Percentiles rank a stretch among this genome's conserved stretches.
Conservation (phyloP, 495 filamentous ascomycete species). For the Neurospora terricola region DNA sequence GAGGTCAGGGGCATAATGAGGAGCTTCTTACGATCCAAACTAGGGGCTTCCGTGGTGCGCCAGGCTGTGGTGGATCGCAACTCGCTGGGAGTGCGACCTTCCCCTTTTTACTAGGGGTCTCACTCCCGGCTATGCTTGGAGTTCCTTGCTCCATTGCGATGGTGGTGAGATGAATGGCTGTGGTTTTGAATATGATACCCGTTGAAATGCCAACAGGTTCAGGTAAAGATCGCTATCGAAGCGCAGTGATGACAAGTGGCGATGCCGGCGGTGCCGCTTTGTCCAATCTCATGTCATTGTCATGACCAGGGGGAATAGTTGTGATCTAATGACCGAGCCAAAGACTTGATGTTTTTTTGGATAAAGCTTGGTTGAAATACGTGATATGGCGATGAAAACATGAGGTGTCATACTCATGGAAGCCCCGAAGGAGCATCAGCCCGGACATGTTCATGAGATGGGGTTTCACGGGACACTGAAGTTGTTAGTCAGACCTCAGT, state of each 20-base stretch:
- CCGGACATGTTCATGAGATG: neutral
- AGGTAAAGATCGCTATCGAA: neutral
- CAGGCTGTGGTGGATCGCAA: conserved; percentile 68
- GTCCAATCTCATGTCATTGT: conserved; percentile 11
- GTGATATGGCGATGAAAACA: neutral
- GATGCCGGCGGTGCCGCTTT: conserved; percentile 9
- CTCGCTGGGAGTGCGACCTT: conserved; percentile 57
- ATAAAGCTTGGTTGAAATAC: neutral
- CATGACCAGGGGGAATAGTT: neutral
- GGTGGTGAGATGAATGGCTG: neutral
- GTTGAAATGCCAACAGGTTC: neutral
- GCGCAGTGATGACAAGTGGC: neutral
- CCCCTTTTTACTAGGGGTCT: conserved; percentile 2
- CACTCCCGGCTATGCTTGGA: neutral
- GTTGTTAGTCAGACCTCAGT: neutral
- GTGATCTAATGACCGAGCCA: neutral
- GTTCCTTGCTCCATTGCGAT: neutral
- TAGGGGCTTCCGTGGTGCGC: conserved; percentile 59
- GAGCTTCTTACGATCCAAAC: conserved; percentile 63
- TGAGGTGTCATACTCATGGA: neutral
- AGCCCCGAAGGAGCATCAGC: neutral
- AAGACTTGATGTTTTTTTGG: neutral
- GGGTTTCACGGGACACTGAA: neutral
- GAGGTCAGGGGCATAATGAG: conserved; percentile 2
- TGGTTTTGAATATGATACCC: neutral